These are phyloP conservation scores for Dipodascus geniculatus DNA, from an alignment of 805 yeast genomes.

Conservation along the genomic window DNA sequence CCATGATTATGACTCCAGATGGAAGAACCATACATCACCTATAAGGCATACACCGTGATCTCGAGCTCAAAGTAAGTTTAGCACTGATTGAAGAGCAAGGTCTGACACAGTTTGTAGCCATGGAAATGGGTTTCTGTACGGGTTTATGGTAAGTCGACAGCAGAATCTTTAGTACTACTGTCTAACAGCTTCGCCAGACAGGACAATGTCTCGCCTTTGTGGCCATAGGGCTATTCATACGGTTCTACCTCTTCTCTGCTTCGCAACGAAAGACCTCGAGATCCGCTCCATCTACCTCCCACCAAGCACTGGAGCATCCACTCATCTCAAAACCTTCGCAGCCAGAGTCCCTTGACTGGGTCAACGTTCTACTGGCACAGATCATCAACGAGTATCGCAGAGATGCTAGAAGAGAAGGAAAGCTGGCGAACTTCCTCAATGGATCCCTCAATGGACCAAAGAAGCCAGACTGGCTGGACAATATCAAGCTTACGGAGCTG, in stretches of 20 bases:
- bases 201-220: neutral
- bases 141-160: neutral
- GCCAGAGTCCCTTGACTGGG: conserved; percentile 75
- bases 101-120: neutral
- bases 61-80: neutral
- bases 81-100: neutral
- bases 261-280: neutral
- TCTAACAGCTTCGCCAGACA: neutral
- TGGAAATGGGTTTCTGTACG: neutral
- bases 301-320: neutral
- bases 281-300: neutral
- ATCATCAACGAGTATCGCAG: conserved; percentile 61
- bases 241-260: neutral
- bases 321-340: neutral
- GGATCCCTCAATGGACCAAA: conserved; percentile 41
- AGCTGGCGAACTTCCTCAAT: conserved; percentile 59
- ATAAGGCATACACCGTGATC: neutral
- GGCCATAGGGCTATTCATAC: neutral
- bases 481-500: conserved; percentile 55
- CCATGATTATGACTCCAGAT: neutral
- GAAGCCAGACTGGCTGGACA: conserved; percentile 59
- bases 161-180: neutral
- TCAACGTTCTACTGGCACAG: conserved; percentile 72
- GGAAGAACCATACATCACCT: neutral
- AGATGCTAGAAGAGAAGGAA: conserved; percentile 64